Evolutionary conservation across 1,284 basidiomycete genomes (phyloP).

Genomic region (Ceratobasidium sp.): DNA sequence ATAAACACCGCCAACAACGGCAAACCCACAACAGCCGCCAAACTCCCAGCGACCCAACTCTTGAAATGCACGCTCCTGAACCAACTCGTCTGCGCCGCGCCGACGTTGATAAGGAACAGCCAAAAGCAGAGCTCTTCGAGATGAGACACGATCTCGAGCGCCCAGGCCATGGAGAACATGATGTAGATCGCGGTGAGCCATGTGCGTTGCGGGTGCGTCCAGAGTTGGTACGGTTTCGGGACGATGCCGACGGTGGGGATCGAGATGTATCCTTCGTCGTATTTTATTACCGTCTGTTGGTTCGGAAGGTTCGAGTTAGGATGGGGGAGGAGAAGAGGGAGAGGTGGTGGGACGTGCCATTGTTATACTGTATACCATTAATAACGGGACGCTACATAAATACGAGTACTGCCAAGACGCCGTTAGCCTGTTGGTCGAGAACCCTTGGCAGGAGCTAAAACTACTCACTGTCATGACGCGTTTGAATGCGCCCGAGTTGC

Average conservation of each 20-base stretch:
- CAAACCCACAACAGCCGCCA: conserved; percentile 39
- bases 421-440: not conserved
- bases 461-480: conserved; percentile 47
- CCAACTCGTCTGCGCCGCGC: conserved; percentile 44
- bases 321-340: not conserved
- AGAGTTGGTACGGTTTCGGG: conserved; percentile 48
- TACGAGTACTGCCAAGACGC: conserved; percentile 46
- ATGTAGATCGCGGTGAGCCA: conserved; percentile 48
- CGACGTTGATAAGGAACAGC: conserved; percentile 47
- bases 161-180: conserved; percentile 47
- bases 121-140: conserved; percentile 50
- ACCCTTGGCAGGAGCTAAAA: not conserved
- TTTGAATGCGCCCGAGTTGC: conserved; percentile 46
- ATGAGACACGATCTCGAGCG: conserved; percentile 49
- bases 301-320: too few species aligned
- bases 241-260: conserved; percentile 42
- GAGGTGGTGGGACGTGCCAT: conserved; percentile 27
- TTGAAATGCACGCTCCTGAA: conserved; percentile 48
- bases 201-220: conserved; percentile 34
- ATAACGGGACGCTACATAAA: conserved; percentile 43
- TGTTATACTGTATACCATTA: conserved; percentile 45
- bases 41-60: conserved; percentile 46
- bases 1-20: conserved; percentile 46
- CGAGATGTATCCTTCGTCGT: conserved; percentile 45
- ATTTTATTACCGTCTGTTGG: conserved; percentile 47